Conservation (phyloP, 345 rosid species). For the Dovyalis caffra region DNA sequence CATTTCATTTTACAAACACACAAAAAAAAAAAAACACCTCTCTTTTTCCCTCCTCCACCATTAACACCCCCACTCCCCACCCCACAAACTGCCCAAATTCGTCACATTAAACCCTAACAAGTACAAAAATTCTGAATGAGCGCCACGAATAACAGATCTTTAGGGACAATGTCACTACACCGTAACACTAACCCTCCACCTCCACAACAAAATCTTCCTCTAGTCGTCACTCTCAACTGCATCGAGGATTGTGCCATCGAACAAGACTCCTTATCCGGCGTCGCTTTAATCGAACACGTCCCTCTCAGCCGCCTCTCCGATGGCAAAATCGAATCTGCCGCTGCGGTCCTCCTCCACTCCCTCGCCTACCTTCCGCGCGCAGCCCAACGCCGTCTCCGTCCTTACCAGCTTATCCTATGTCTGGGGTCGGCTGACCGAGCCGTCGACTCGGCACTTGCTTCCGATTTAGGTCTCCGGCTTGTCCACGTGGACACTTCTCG, state of each 20-base stretch:
- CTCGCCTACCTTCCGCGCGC: conserved; percentile 98
- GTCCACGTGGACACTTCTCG: conserved; percentile 89
- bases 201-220: conserved; percentile 32
- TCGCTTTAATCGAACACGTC: conserved; percentile 82
- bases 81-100: conserved; percentile 26
- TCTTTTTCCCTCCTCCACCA: neutral
- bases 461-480: conserved; percentile 87
- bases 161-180: conserved; percentile 42
- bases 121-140: conserved; percentile 23
- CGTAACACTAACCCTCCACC: conserved; percentile 33
- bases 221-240: conserved; percentile 86
- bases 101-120: conserved; percentile 39
- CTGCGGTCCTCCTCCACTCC: conserved; percentile 89
- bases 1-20: neutral
- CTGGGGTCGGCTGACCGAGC: conserved; percentile 94
- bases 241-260: conserved; percentile 80
- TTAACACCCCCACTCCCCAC: conserved; percentile 4
- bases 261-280: conserved; percentile 75
- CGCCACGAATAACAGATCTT: conserved; percentile 36
- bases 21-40: neutral
- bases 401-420: conserved; percentile 90
- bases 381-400: conserved; percentile 95
- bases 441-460: conserved; percentile 86
- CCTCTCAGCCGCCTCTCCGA: conserved; percentile 90
- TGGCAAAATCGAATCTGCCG: conserved; percentile 84